phyloP scores from a whole-genome alignment of 75 land plant genomes.

The Picea glauca region DNA sequence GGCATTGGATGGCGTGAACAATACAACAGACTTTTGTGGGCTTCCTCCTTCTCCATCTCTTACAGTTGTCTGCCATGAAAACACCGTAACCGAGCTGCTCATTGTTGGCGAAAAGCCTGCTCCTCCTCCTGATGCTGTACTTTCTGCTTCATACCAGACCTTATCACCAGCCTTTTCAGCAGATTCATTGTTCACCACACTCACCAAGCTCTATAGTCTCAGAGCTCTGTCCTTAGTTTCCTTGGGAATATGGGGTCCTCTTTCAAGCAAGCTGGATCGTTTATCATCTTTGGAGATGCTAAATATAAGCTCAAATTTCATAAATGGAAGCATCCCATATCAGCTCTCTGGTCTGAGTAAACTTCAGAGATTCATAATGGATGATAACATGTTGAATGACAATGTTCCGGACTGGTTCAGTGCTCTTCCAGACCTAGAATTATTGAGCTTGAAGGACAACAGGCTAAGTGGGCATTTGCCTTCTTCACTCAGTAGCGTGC shows the following conservation, averaged over 20 bases:
- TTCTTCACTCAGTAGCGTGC: slow-evolving; percentile 14
- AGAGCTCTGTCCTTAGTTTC: slow-evolving; percentile 53
- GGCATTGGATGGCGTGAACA: slow-evolving; percentile 39
- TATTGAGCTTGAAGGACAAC: slow-evolving; percentile 27
- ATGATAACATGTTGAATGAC: slow-evolving; percentile 58
- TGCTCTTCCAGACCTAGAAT: slow-evolving; percentile 20
- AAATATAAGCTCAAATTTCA: slow-evolving; percentile 75
- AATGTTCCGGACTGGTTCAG: slow-evolving; percentile 30
- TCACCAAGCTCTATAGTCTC: slow-evolving; percentile 55
- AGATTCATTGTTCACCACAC: slow-evolving; percentile 55
- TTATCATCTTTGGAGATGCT: slow-evolving; percentile 49
- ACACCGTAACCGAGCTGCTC: slow-evolving; percentile 52
- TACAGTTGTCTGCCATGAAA: slow-evolving; percentile 37
- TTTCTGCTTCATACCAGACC: slow-evolving; percentile 14
- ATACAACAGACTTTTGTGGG: slow-evolving; percentile 60
- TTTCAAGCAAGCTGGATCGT: slow-evolving; percentile 51
- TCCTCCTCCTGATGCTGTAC: slow-evolving; percentile 12
- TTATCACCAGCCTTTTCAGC: slow-evolving; percentile 58
- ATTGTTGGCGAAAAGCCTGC: slow-evolving; percentile 68
- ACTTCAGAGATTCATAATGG: slow-evolving; percentile 48
- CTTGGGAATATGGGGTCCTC: slow-evolving; percentile 86
- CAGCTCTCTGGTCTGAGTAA: slow-evolving; percentile 27
- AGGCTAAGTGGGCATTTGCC: slow-evolving; percentile 24
- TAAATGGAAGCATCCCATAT: slow-evolving; percentile 62
- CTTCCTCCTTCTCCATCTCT: slow-evolving; percentile 52